Evolutionary conservation across 2,329 filamentous ascomycete species (phyloP), one percentile per base, ranked within the genome.

Genomic region (Graphilbum sp.): DNA sequence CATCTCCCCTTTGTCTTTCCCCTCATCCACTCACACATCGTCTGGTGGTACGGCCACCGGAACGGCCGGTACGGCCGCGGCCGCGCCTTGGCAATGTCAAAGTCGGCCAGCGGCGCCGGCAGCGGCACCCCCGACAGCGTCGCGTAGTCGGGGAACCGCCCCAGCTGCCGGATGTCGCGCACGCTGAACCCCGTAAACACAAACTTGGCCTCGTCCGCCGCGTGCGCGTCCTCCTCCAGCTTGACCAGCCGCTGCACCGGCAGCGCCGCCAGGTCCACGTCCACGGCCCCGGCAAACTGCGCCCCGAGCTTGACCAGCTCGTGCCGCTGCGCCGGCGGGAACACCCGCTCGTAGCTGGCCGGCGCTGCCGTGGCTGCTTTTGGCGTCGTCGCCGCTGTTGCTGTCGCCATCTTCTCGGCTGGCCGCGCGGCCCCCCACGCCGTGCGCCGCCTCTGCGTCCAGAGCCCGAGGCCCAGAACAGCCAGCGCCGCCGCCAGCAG

Each of bases 1-100:
- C n/a, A n/a, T n/a, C n/a, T n/a, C n/a, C n/a, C n/a, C n/a, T n/a
- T n/a, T n/a, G n/a, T n/a, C n/a, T n/a, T n/a, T n/a, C n/a, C n/a
- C n/a, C n/a, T n/a, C n/a, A 6, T 27, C 11, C 15, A 34, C 77
- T 48, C 69, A 88, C 83, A 82, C 85, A 93, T 92, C 0, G 84
- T 92, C 52, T 93, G 85, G 52, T 90, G 82, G 51, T 92, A 93
- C 0, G 67, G 62, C 85, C 85, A 92, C 49, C 85, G 59, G 32
- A 92, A 80, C 0, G 85, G 85, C 31, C 85, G 67, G 52, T 87
- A 92, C 0, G 84, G 84, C 41, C 85, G 66, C 2, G 84, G 71
- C 10, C 67, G 49, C 1, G 84, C 83, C 44, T 64, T 80, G 13
- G 66, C 58, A 39, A 86, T 74, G 44, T 83, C 62, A 51, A 90